Base-by-base conservation (phyloP, 1,139 yeast species). In the Candida sanyaensis region DNA sequence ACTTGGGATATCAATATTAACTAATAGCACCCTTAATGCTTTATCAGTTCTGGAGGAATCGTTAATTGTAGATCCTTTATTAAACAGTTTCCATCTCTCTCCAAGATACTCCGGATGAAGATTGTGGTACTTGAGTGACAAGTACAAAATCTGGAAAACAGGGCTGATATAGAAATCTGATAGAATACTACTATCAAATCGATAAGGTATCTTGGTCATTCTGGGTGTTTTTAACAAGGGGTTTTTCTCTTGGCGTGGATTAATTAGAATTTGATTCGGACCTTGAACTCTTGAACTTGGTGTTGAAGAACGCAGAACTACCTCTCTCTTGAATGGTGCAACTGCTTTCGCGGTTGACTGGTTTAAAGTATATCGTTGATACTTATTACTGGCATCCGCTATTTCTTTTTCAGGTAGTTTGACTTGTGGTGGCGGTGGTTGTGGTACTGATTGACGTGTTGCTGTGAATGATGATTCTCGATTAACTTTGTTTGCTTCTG, bases 81-180 rank as follows among this genome's bases (percentile, higher is more conserved):
- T 69, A 36, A 72, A 54, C 47, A 83, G 83, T 53, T 80, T 81
- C 57, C 91, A 73, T 47, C 95, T 78, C 49, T 81, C 80, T 72
- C 83, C 82, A 4, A 93, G 81, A 59, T 93, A 91, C 61, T 91
- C 97, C 0, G 96, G 96, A 53, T 88, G 92, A 39, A 92, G 70
- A 57, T 87, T 86, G 64, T 91, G 96, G 65, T 92, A 93, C 51
- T 88, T 84, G 45, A 92, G 65, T 5, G 95, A 83, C 21, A 92
- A 72, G 55, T 88, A 91, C 5, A 92, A 65, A 2, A 87, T 82
- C 52, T 89, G 86, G 40, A 90, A 73, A 3, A 79, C 77, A 1
- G 84, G 77, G 44, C 81, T 84, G 10, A 91, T 82, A 47, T 88
- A 77, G 58, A 86, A 86, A 59, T 90, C 93, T 4, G 72, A 71